Percentiles rank a stretch among this genome's conserved stretches.
Evolutionary conservation across 2,329 filamentous ascomycete species (phyloP).

Genomic region (Pseudocercospora crystallina): DNA sequence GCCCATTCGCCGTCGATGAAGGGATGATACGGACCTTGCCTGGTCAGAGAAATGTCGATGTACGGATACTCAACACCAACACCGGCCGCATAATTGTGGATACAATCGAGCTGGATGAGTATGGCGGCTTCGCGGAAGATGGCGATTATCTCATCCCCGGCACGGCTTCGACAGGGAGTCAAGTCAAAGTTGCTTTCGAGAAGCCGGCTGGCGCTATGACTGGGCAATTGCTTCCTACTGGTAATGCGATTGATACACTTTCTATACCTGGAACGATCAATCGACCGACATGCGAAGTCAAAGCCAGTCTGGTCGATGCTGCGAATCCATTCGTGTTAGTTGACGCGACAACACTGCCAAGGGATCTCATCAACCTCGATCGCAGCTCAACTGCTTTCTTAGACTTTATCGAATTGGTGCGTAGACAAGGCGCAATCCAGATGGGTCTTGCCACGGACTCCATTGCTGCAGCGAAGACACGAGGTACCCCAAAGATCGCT

Average conservation of each 20-base stretch:
- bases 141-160: slow-evolving; percentile 22
- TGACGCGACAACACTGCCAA: slow-evolving; percentile 16
- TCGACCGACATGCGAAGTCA: slow-evolving; percentile 11
- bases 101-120: slow-evolving; percentile 25
- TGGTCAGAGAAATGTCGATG: slow-evolving; percentile 24
- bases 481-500: slow-evolving; percentile 28
- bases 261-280: slow-evolving; percentile 22
- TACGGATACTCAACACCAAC: slow-evolving; percentile 27
- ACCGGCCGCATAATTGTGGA: slow-evolving; percentile 25
- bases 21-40: slow-evolving; percentile 19
- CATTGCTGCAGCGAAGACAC: slow-evolving; percentile 24
- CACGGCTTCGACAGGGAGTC: slow-evolving; percentile 17
- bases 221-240: slow-evolving; percentile 22
- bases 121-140: slow-evolving; percentile 28
- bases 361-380: slow-evolving; percentile 5
- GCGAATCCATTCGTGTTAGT: slow-evolving; percentile 27
- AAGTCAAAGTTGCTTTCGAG: slow-evolving; percentile 21
- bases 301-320: slow-evolving; percentile 23
- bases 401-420: slow-evolving; percentile 20
- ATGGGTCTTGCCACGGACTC: slow-evolving; percentile 22
- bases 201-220: slow-evolving; percentile 25
- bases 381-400: slow-evolving; percentile 15
- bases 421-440: slow-evolving; percentile 21
- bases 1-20: slow-evolving; percentile 28
- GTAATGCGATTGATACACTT: slow-evolving; percentile 16